These are phyloP conservation scores for Skeletonema costatum DNA, from an alignment of 108 stramenopile species.

Conservation along the genomic window DNA sequence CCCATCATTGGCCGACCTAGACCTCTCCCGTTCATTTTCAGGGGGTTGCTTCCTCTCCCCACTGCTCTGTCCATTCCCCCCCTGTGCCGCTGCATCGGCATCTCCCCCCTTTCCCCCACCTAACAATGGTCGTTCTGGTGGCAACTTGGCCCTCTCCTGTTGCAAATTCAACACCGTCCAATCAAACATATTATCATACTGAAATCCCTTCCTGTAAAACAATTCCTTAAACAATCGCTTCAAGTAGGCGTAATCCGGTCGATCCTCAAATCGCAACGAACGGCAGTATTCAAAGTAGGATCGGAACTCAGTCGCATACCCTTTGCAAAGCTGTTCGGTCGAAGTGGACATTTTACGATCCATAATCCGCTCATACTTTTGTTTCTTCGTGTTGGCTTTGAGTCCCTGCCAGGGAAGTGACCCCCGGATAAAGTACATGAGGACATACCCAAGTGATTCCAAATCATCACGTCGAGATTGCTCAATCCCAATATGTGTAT, in stretches of 20 bases:
- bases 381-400: slow-evolving; percentile 99
- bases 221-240: slow-evolving; percentile 97
- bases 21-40: slow-evolving; percentile 24
- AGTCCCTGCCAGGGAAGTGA: slow-evolving; percentile 99
- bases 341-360: slow-evolving; percentile 99
- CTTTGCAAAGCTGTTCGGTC: slow-evolving; percentile 99
- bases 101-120: slow-evolving; percentile 31
- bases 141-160: slow-evolving; percentile 84
- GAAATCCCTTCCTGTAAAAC: slow-evolving; percentile 97
- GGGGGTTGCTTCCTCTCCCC: slow-evolving; percentile 27
- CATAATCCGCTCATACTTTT: slow-evolving; percentile 99
- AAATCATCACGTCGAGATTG: slow-evolving; percentile 98
- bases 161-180: slow-evolving; percentile 97
- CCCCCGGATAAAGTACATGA: slow-evolving; percentile 99
- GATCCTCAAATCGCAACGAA: slow-evolving; percentile 97
- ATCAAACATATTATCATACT: slow-evolving; percentile 99
- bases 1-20: slow-evolving; percentile 1
- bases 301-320: slow-evolving; percentile 98
- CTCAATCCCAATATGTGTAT: slow-evolving; percentile 98
- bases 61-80: slow-evolving; percentile 7
- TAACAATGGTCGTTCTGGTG: slow-evolving; percentile 71
- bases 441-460: slow-evolving; percentile 98
- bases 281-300: slow-evolving; percentile 99
- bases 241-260: slow-evolving; percentile 99
- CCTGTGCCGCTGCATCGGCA: not conserved